Evolutionary conservation across 768 basidiomycete genomes (phyloP).

Genomic region (Xerocomellus intermedius): DNA sequence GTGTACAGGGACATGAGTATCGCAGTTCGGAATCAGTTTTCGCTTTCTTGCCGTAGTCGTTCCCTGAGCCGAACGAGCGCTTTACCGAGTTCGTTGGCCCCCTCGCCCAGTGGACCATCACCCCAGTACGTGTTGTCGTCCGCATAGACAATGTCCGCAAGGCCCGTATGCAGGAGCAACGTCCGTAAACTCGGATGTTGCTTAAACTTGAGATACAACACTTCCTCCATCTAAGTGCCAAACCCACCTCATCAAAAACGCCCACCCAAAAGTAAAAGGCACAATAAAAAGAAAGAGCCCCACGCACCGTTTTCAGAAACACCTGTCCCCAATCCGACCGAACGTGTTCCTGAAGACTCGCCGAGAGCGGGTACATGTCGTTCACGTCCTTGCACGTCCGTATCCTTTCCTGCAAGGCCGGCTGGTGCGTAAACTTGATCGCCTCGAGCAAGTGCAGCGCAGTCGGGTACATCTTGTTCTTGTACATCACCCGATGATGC

Average conservation of each 20-base stretch:
- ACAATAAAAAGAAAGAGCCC: neutral
- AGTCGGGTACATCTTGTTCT: conserved; percentile 57
- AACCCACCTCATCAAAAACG: neutral
- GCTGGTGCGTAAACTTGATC: conserved; percentile 57
- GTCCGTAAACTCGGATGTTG: conserved; percentile 62
- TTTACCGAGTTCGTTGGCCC: conserved; percentile 63
- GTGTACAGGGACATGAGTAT: neutral
- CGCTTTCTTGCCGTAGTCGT: conserved; percentile 36
- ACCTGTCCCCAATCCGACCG: conserved; percentile 55
- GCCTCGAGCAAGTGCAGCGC: conserved; percentile 78
- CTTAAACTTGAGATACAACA: conserved; percentile 63
- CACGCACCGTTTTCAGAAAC: conserved; percentile 50
- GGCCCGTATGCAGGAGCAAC: conserved; percentile 54
- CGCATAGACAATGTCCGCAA: conserved; percentile 49
- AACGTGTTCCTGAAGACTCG: conserved; percentile 36
- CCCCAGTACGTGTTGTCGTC: conserved; percentile 70
- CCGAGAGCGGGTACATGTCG: conserved; percentile 39
- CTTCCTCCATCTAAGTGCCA: conserved; percentile 55
- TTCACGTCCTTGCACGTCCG: conserved; percentile 40
- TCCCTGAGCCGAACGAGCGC: conserved; percentile 56
- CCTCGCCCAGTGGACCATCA: conserved; percentile 47
- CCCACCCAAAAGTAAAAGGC: neutral
- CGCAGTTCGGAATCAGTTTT: neutral
- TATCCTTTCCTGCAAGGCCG: conserved; percentile 57
- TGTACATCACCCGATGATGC: conserved; percentile 56